Percentiles rank a stretch among this genome's conserved stretches.
phyloP scores from a whole-genome alignment of 2,329 filamentous ascomycete species.

The Aureobasidium sp. region DNA sequence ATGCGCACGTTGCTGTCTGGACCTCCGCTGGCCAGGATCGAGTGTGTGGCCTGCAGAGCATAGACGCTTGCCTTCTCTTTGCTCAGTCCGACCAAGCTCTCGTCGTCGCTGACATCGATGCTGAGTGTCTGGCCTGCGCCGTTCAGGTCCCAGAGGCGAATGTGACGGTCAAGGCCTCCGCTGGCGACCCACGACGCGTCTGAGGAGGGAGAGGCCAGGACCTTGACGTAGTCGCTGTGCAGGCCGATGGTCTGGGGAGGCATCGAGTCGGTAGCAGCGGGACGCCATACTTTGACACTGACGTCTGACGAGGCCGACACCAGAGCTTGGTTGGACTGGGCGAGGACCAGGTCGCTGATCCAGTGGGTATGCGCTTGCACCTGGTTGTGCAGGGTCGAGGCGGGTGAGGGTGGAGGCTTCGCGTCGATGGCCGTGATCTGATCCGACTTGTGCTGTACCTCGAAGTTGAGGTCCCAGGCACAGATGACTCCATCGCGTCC shows the following conservation, averaged over 20 bases:
- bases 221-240: conserved; percentile 95
- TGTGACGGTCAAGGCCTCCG: conserved; percentile 84
- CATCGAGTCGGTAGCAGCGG: conserved; percentile 52
- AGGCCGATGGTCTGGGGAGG: conserved; percentile 76
- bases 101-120: conserved; percentile 77
- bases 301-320: conserved; percentile 91
- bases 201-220: conserved; percentile 67
- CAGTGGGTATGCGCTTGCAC: conserved; percentile 85
- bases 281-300: conserved; percentile 87
- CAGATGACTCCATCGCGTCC: conserved; percentile 93
- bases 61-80: conserved; percentile 91
- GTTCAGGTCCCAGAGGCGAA: conserved; percentile 87
- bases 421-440: conserved; percentile 26
- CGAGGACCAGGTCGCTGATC: conserved; percentile 87
- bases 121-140: conserved; percentile 78
- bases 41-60: conserved; percentile 70
- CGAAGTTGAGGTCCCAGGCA: conserved; percentile 81
- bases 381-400: conserved; percentile 51
- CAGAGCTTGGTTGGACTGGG: conserved; percentile 67
- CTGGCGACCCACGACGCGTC: conserved; percentile 82
- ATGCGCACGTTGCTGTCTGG: conserved; percentile 88
- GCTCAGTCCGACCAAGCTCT: conserved; percentile 58
- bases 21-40: conserved; percentile 81
- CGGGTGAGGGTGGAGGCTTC: conserved; percentile 25
- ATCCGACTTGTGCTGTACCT: conserved; percentile 40